Conservation (phyloP, 208 protist species). For the Leishmania aethiopica region DNA sequence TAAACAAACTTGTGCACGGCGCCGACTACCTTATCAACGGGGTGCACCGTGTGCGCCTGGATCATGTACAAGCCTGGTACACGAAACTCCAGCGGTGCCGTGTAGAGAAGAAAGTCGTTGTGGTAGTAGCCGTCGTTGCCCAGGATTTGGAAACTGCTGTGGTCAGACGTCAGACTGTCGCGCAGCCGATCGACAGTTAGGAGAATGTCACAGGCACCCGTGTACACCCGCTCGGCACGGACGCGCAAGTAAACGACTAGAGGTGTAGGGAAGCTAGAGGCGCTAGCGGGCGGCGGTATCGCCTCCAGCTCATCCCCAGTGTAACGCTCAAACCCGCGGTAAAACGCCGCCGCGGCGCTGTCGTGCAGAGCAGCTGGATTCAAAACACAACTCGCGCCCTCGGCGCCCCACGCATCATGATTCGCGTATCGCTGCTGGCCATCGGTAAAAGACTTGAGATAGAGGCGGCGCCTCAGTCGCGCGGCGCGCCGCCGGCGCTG, state of each 20-base stretch:
- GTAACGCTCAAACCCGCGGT: constrained; percentile 23
- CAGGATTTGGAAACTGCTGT: constrained; percentile 32
- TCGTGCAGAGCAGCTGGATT: constrained; percentile 4
- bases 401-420: constrained; percentile 1
- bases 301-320: constrained; percentile 27
- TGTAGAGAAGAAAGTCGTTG: constrained; percentile 65
- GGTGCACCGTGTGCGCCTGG: constrained; percentile 69
- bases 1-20: constrained; percentile 73
- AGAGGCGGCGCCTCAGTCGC: constrained; percentile 9
- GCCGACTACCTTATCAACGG: constrained; percentile 46
- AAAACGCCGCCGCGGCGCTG: background rate
- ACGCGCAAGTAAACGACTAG: constrained; percentile 34
- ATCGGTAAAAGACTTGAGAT: constrained; percentile 3
- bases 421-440: background rate
- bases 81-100: constrained; percentile 53
- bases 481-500: constrained; percentile 16
- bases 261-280: constrained; percentile 16
- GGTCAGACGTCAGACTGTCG: constrained; percentile 14
- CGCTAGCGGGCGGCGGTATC: constrained; percentile 10
- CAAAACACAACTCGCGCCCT: background rate
- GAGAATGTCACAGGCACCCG: constrained; percentile 50
- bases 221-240: constrained; percentile 17
- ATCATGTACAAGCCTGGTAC: constrained; percentile 63
- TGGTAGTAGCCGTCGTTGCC: constrained; percentile 58
- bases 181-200: constrained; percentile 41